A percentile compares a stretch with the other conserved stretches of the same genome.
These are phyloP conservation scores for Phytophthora melonis DNA, from an alignment of 352 stramenopile genomes.

Conservation along the genomic window DNA sequence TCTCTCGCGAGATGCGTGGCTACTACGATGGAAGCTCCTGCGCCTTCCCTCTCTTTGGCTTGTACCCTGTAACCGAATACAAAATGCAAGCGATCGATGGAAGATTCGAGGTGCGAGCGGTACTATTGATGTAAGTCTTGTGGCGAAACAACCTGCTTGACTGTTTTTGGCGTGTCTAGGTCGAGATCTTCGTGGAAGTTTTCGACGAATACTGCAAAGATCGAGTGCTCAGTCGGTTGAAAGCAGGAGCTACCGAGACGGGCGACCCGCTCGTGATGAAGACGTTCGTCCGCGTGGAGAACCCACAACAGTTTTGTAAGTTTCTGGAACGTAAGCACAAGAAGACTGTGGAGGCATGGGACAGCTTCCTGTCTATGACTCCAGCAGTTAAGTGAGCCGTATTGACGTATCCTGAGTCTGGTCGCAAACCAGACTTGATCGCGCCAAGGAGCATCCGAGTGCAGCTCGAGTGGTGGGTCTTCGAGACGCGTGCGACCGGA, in stretches of 20 bases:
- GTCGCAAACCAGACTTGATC: no score
- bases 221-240: neutral
- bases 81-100: constrained; percentile 10
- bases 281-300: neutral
- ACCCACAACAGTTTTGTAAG: neutral
- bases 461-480: no score
- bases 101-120: neutral
- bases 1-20: constrained; percentile 2
- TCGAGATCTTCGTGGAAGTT: neutral
- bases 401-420: no score
- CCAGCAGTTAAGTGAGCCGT: neutral
- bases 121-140: neutral
- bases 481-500: no score
- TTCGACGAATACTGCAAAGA: neutral
- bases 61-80: neutral
- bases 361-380: neutral
- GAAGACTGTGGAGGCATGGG: neutral
- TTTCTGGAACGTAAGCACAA: neutral
- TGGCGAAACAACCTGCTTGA: neutral
- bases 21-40: constrained; percentile 1
- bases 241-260: neutral
- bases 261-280: neutral
- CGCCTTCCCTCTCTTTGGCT: constrained; percentile 9
- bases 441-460: no score
- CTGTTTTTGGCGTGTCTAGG: neutral